Percentiles rank a stretch among this genome's conserved stretches.
Evolutionary conservation across 495 filamentous ascomycete genomes (phyloP).

Genomic region (Aspergillus homomorphus): DNA sequence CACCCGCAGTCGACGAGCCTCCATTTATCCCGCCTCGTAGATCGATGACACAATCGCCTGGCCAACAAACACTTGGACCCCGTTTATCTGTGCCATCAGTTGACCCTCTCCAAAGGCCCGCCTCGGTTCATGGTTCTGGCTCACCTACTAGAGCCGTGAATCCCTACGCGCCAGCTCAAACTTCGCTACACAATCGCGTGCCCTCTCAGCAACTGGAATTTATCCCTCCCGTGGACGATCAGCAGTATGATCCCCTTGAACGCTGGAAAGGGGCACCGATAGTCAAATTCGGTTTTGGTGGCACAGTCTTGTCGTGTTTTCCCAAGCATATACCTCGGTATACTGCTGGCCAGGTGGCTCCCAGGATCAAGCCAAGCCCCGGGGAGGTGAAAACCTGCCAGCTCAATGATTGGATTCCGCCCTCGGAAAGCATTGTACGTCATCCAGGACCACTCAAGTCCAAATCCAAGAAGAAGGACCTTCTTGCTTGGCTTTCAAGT

Average conservation of each 20-base stretch:
- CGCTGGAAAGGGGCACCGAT: conserved; percentile 89
- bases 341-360: conserved; percentile 62
- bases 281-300: conserved; percentile 85
- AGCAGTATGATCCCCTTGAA: conserved; percentile 71
- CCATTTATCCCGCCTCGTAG: conserved; percentile 58
- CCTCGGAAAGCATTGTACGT: conserved; percentile 66
- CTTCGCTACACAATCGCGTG: conserved; percentile 27
- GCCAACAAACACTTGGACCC: conserved; percentile 50
- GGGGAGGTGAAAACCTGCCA: conserved; percentile 77
- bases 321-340: conserved; percentile 88
- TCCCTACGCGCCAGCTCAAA: conserved; percentile 34
- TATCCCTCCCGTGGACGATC: conserved; percentile 72
- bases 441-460: conserved; percentile 88
- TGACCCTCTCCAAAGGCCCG: conserved; percentile 62
- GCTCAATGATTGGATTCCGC: conserved; percentile 64
- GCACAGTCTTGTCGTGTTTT: conserved; percentile 77
- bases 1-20: conserved; percentile 23
- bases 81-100: conserved; percentile 43
- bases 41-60: conserved; percentile 85
- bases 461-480: conserved; percentile 95
- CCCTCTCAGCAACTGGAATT: conserved; percentile 50
- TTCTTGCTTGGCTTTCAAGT: conserved; percentile 72
- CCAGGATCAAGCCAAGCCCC: conserved; percentile 78
- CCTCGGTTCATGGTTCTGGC: conserved; percentile 59
- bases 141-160: conserved; percentile 45